Base-by-base conservation (phyloP, 1,139 yeast genomes). In the Yamadazyma songkhlaensis region DNA sequence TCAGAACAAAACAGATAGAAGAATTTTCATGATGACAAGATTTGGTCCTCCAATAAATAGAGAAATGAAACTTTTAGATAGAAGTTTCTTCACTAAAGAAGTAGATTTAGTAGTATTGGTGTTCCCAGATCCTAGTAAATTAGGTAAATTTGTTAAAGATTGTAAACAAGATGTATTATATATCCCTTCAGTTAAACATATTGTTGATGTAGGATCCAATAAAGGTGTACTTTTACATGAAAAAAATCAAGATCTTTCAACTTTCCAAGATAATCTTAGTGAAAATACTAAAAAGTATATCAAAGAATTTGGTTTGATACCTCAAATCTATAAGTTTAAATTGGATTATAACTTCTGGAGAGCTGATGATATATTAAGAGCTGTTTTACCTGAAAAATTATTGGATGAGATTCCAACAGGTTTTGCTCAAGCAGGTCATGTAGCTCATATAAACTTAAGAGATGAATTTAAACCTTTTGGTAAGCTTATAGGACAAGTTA, bases 361-460 rank as follows among this genome's bases (percentile, higher is more conserved):
- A 48, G 72, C 90, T 0, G 97, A 92, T 42, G 96, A 92, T 49
- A 84, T 92, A 12, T 67, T 92, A 33, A 65, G 73, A 33, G 78
- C 95, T 0, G 77, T 88, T 2, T 60, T 92, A 35, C 98, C 99
- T 0, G 84, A 79, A 40, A 67, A 80, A 13, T 62, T 81, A 15
- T 62, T 78, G 12, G 81, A 76, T 31, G 96, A 88, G 40, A 70
- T 85, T 5, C 99, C 98, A 0, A 73, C 92, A 1, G 95, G 97
- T 0, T 94, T 86, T 59, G 87, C 98, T 1, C 81, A 83, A 36
- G 95, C 95, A 0, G 99, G 99, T 0, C 98, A 94, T 62, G 78
- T 94, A 38, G 98, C 98, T 0, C 99, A 94, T 59, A 62, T 94
- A 52, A 94, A 94, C 52, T 63, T 94, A 34, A 72, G 92, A 32